Base-by-base conservation (phyloP, 1,284 basidiomycete species). In the Melampsora abietis-canadensis region DNA sequence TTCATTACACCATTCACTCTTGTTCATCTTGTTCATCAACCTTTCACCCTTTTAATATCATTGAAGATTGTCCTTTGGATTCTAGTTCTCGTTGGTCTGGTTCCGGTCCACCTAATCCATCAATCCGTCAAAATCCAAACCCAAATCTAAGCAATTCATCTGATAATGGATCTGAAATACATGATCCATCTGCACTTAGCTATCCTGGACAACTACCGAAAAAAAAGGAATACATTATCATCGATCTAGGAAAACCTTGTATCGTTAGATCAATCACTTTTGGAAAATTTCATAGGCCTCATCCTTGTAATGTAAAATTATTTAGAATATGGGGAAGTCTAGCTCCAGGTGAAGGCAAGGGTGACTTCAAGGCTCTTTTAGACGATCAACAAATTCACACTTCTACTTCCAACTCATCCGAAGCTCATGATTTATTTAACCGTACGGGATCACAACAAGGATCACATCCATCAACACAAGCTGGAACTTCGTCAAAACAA, bases 321-420 rank as follows among this genome's bases (percentile, higher is more conserved):
- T 74, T 66, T 54, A 65, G 70, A 44, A 66, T 74, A 2, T 74
- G 70, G 70, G 70, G 70, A 34, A 59, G 51, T 60, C 62, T 74
- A 10, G 62, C 70, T 31, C 70, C 70, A 12, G 64, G 70, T 54
- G 70, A 74, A 48, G 70, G 63, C 0, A 65, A 59, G 30, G 70
- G 70, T 57, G 70, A 74, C 70, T 74, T 74, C 47, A 72, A 61
- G 37, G 69, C 69, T 19, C 51, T 72, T 34, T 48, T 72, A 7
- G 68, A 44, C 24, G n/a, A 60, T 48, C 68, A 72, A 30, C n/a
- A 27, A 27, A 48, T n/a, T 60, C 67, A 68, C 12, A n/a, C 48
- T 44, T 31, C 60, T n/a, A 40, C 4, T 37, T 34, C 24, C 40
- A 47, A 21, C 68, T 30, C 30, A 37, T 65, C 40, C 44, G 34